Evolutionary conservation across 176 grass and related monocot genomes (phyloP), one percentile per base, ranked within the genome.

Genomic region (Juncus inflexus): DNA sequence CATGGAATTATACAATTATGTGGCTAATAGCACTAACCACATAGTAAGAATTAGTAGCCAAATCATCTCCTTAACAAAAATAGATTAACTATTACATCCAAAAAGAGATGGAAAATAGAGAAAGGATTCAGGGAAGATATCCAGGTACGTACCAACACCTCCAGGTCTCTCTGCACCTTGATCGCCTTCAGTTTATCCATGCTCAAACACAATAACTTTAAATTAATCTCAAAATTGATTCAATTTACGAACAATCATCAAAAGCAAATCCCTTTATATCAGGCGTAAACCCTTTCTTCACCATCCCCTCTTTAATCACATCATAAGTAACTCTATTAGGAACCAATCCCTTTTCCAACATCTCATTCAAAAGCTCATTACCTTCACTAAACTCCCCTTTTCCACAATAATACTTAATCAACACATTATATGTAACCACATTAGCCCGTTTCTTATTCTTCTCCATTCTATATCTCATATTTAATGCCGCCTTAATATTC

Each of bases 101-200:
- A 28, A 28, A 28, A 28, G 19, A 28, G 19, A 28, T 28, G 19
- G 19, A 28, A 28, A 28, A 28, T 28, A 28, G 19, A 28, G 19
- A 28, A 28, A 28, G 19, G 19, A 28, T 28, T 28, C 1, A 28
- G 19, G 19, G 19, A 28, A 28, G 19, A 28, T 28, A 28, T 28
- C 19, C 19, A 28, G 1, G 1, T 28, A 28, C 1, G 19, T 1
- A 28, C 19, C 19, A 28, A 28, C 39, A 82, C 81, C 78, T 94
- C 89, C 58, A 94, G 81, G 77, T 94, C 89, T 37, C 84, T 58
- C 56, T 94, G 89, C 78, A 87, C 89, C 78, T 94, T 89, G 56
- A 94, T 54, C 14, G 67, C 69, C 72, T 79, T 82, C 9, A 94
- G 81, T 85, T 94, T 84, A 59, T 89, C 89, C 63, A 85, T 59